Conservation (phyloP, 257 asterid species). For the Solanum piurae region DNA sequence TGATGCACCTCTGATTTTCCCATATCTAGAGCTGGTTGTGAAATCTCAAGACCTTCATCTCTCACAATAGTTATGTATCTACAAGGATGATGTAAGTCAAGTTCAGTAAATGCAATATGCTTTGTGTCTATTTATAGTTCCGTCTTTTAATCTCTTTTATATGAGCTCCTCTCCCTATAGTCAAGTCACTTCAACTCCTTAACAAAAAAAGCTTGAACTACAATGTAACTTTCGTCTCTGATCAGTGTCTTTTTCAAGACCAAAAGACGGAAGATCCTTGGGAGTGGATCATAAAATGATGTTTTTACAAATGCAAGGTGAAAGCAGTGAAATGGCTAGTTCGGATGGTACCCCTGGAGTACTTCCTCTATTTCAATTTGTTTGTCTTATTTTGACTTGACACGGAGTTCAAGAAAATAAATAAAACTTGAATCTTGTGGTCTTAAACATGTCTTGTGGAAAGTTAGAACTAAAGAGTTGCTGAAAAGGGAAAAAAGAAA, state of each 20-base stretch:
- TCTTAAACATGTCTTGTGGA: not conserved
- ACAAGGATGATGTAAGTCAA: not conserved
- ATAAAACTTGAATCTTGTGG: not conserved
- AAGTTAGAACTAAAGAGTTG: not conserved
- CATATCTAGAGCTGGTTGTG: conserved; percentile 79
- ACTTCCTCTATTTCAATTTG: not conserved
- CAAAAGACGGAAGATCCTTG: not conserved
- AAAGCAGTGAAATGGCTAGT: not conserved
- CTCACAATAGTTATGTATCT: conserved; percentile 67
- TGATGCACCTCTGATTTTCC: conserved; percentile 72
- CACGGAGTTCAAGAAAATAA: not conserved
- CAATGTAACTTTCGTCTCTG: not conserved
- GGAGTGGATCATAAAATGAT: not conserved
- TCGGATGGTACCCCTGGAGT: not conserved
- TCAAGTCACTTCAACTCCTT: not conserved
- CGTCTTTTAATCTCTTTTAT: not conserved
- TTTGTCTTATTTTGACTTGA: not conserved
- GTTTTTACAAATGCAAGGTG: not conserved
- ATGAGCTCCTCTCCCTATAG: not conserved
- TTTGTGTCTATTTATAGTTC: not conserved
- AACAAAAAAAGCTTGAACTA: not conserved
- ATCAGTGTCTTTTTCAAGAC: not conserved
- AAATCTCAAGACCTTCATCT: conserved; percentile 71
- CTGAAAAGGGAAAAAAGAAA: not conserved
- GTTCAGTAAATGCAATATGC: not conserved